Conservation (phyloP, 1,284 basidiomycete species). For the Marasmius sp. region DNA sequence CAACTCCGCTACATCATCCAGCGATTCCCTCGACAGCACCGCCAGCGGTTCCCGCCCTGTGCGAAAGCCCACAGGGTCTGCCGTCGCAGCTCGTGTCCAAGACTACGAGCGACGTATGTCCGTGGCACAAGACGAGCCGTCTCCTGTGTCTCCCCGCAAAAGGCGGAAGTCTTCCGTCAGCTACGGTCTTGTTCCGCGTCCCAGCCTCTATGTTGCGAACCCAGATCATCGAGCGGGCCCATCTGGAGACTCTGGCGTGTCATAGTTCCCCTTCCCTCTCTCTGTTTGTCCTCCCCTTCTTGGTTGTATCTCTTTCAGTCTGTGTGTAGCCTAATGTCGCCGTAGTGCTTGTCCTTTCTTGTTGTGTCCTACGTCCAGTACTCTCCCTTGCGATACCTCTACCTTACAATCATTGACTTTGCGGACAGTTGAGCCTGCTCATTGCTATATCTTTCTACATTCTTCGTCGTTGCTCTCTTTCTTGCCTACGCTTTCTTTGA, state of each 20-base stretch:
- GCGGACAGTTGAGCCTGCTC: too few species aligned
- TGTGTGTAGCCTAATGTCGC: slow-evolving; percentile 1
- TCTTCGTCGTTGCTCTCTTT: neutral
- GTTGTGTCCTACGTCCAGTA: neutral
- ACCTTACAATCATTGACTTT: neutral
- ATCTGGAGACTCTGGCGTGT: slow-evolving; percentile 28
- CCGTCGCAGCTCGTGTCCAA: slow-evolving; percentile 38
- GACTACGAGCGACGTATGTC: slow-evolving; percentile 41
- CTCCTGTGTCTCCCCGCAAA: slow-evolving; percentile 32
- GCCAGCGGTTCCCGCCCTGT: slow-evolving; percentile 8
- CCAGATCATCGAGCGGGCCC: slow-evolving; percentile 41
- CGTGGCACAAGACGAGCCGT: slow-evolving; percentile 26
- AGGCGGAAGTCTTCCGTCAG: slow-evolving; percentile 33
- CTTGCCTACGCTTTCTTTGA: neutral
- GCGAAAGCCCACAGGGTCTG: slow-evolving; percentile 17
- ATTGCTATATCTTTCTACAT: neutral
- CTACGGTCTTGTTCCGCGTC: slow-evolving; percentile 57
- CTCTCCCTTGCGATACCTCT: neutral
- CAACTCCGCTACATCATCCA: slow-evolving; percentile 8
- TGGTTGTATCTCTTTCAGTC: slow-evolving; percentile 5
- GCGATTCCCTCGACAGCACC: slow-evolving; percentile 12
- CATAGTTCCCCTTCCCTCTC: neutral
- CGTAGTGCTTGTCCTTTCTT: slow-evolving; percentile 14
- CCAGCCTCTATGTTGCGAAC: slow-evolving; percentile 61
- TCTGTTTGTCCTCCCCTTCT: neutral